phyloP scores from a whole-genome alignment of 2,329 filamentous ascomycete species.

The Calonectria hongkongensis region DNA sequence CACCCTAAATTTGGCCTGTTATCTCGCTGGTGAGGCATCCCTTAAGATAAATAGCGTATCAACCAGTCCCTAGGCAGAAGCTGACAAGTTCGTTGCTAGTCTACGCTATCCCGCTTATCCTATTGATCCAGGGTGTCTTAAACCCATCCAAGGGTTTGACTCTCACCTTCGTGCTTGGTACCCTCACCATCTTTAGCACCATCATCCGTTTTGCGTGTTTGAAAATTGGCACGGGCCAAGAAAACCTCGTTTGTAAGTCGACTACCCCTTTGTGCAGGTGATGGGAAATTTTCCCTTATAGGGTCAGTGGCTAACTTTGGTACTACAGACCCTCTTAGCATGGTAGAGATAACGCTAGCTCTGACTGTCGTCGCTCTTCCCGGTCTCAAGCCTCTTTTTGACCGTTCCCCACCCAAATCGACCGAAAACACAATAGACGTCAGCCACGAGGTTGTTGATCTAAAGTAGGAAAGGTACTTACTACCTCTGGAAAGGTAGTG shows the following conservation, averaged over 20 bases:
- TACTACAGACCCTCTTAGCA: slow-evolving; percentile 46
- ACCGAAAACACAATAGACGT: slow-evolving; percentile 31
- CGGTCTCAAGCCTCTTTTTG: slow-evolving; percentile 47
- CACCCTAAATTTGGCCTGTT: slow-evolving; percentile 58
- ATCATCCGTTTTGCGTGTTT: slow-evolving; percentile 46
- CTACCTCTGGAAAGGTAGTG: not conserved
- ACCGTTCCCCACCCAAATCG: slow-evolving; percentile 38
- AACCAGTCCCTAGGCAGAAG: accelerated
- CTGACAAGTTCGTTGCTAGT: slow-evolving; percentile 47
- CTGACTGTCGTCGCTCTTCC: slow-evolving; percentile 48
- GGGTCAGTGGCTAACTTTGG: not conserved
- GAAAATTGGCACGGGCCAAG: slow-evolving; percentile 48
- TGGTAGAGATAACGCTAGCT: slow-evolving; percentile 48
- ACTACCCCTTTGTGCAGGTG: accelerated
- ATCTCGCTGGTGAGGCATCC: slow-evolving; percentile 54
- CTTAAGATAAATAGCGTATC: not conserved
- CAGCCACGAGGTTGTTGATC: slow-evolving; percentile 18
- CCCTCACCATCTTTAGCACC: slow-evolving; percentile 46
- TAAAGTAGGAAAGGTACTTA: slow-evolving; percentile 35
- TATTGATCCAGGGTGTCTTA: slow-evolving; percentile 53
- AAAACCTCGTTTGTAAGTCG: slow-evolving; percentile 50
- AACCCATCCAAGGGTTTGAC: slow-evolving; percentile 44
- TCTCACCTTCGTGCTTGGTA: slow-evolving; percentile 45
- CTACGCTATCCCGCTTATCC: slow-evolving; percentile 57
- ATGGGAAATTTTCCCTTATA: not conserved